phyloP scores from a whole-genome alignment of 306 rosid species.

The Arachis hypogaea region DNA sequence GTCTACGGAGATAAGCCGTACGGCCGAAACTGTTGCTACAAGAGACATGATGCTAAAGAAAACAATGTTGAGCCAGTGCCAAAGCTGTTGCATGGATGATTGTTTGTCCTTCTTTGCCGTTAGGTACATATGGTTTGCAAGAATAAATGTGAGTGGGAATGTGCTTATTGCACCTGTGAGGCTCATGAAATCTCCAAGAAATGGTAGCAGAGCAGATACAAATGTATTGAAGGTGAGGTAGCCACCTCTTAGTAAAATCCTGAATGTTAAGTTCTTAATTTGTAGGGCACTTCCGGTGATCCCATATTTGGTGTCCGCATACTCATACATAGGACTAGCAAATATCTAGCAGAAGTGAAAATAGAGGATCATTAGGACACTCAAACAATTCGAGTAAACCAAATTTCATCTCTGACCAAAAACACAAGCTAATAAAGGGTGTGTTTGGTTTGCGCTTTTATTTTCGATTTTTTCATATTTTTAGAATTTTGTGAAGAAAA shows the following conservation, averaged over 20 bases:
- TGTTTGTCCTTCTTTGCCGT: slow-evolving; percentile 72
- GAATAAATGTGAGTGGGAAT: slow-evolving; percentile 91
- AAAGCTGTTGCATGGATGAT: slow-evolving; percentile 47
- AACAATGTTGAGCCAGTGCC: slow-evolving; percentile 86
- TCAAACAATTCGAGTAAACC: not conserved
- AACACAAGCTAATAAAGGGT: too few relatives aligned
- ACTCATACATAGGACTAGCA: slow-evolving; percentile 98
- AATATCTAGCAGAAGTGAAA: slow-evolving; percentile 58
- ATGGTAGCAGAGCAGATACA: slow-evolving; percentile 79
- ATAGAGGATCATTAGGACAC: slow-evolving; percentile 15
- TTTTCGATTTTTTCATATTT: too few relatives aligned
- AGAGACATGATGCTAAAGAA: slow-evolving; percentile 66
- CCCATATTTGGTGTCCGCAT: slow-evolving; percentile 71
- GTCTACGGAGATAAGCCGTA: slow-evolving; percentile 78
- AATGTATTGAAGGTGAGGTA: slow-evolving; percentile 72
- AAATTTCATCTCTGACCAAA: too few relatives aligned
- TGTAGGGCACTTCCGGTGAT: slow-evolving; percentile 73
- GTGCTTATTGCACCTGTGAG: slow-evolving; percentile 95
- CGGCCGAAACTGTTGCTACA: slow-evolving; percentile 75
- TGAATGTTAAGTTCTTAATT: slow-evolving; percentile 58
- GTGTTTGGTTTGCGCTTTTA: too few relatives aligned
- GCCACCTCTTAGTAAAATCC: slow-evolving; percentile 75
- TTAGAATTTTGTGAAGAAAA: too few relatives aligned
- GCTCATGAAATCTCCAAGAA: slow-evolving; percentile 98
- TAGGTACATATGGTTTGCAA: slow-evolving; percentile 91